phyloP scores from a whole-genome alignment of 2,329 filamentous ascomycete species.

The Geosmithia morbida region DNA sequence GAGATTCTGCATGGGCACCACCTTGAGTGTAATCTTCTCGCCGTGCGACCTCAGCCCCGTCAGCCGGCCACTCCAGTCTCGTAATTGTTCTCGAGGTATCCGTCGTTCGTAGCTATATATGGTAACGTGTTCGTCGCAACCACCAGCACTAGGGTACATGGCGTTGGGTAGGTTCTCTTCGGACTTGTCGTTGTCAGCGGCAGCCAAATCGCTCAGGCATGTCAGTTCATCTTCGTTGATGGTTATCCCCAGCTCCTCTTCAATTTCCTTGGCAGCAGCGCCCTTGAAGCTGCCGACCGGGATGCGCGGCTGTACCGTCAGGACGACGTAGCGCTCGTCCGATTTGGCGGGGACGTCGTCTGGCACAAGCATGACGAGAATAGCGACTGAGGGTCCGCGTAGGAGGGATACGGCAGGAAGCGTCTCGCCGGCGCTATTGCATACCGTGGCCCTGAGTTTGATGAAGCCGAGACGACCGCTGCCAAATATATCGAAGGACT shows the following conservation, averaged over 20 bases:
- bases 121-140: constrained; percentile 45
- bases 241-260: constrained; percentile 42
- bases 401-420: constrained; percentile 42
- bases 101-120: constrained; percentile 41
- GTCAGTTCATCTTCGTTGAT: constrained; percentile 31
- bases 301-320: constrained; percentile 46
- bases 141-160: constrained; percentile 43
- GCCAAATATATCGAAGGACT: constrained; percentile 39
- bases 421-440: constrained; percentile 29
- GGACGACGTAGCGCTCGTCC: constrained; percentile 36
- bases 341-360: constrained; percentile 25
- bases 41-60: constrained; percentile 43
- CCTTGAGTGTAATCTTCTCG: constrained; percentile 47
- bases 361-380: constrained; percentile 41
- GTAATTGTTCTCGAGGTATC: constrained; percentile 31
- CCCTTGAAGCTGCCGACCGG: constrained; percentile 41
- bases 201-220: constrained; percentile 36
- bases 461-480: constrained; percentile 35
- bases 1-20: constrained; percentile 39
- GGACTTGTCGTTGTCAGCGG: constrained; percentile 7
- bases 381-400: constrained; percentile 44
- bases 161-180: constrained; percentile 26
- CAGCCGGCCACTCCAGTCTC: constrained; percentile 40
- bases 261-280: constrained; percentile 42
- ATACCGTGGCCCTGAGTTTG: constrained; percentile 34